These are phyloP conservation scores for Pleurotus pulmonarius DNA, from an alignment of 768 basidiomycete genomes.

Conservation along the genomic window DNA sequence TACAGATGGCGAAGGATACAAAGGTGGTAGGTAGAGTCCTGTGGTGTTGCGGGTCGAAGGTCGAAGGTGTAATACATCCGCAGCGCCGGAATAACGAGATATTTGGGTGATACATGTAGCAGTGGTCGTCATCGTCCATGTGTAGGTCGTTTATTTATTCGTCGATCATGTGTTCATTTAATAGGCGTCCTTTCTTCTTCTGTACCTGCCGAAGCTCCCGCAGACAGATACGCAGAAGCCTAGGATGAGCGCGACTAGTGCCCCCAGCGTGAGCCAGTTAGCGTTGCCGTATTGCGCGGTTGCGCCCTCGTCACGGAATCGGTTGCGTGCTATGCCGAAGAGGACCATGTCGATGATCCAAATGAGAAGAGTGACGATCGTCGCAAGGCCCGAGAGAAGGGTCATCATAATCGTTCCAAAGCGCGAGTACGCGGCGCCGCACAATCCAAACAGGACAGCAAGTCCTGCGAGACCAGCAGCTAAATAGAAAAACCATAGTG, in stretches of 20 bases:
- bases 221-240: constrained; percentile 64
- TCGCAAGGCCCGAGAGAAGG: constrained; percentile 59
- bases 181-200: constrained; percentile 29
- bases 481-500: not conserved
- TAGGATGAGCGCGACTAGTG: constrained; percentile 60
- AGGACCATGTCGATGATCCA: constrained; percentile 81
- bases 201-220: constrained; percentile 67
- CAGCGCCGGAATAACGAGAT: too few species aligned
- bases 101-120: not conserved
- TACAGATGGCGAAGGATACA: too few species aligned
- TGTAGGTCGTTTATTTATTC: not conserved
- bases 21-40: too few species aligned
- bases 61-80: too few species aligned
- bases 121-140: not conserved
- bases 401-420: constrained; percentile 77
- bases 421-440: constrained; percentile 62
- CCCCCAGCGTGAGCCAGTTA: constrained; percentile 78
- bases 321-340: constrained; percentile 65
- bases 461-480: constrained; percentile 65
- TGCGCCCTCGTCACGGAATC: constrained; percentile 45
- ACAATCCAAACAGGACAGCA: constrained; percentile 65
- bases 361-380: constrained; percentile 62
- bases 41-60: too few species aligned
- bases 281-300: constrained; percentile 70
- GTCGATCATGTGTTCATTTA: constrained; percentile 5